Conservation (phyloP, 805 yeast species). For the Candida alai region DNA sequence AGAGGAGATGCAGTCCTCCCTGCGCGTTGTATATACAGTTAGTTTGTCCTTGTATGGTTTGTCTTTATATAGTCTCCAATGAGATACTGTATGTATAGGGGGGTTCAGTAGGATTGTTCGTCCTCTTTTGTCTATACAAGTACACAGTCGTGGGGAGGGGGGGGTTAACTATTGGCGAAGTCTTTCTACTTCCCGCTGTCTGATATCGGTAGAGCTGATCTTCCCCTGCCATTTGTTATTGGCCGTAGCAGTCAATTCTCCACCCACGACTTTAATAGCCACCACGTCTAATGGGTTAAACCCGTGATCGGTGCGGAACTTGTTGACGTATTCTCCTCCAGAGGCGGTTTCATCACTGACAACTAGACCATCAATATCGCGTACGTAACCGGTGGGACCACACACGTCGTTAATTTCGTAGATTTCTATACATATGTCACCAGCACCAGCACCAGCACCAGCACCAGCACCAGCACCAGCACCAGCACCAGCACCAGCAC, state of each 20-base stretch:
- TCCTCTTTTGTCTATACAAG: not conserved
- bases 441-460: constrained; percentile 45
- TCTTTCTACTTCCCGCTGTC: constrained; percentile 31
- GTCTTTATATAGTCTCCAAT: too few species aligned
- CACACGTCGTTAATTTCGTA: constrained; percentile 77
- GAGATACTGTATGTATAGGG: not conserved
- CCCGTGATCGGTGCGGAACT: constrained; percentile 53
- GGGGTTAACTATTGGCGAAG: constrained; percentile 1
- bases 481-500: too few species aligned
- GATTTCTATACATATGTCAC: constrained; percentile 45
- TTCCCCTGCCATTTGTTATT: constrained; percentile 50
- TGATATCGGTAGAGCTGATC: constrained; percentile 78
- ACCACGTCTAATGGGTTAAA: constrained; percentile 43
- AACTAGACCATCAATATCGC: constrained; percentile 73
- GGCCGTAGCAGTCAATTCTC: too few species aligned
- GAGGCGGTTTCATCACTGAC: constrained; percentile 73
- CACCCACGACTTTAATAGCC: constrained; percentile 57
- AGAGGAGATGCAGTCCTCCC: not conserved
- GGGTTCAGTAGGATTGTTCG: not conserved
- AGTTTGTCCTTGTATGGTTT: too few species aligned
- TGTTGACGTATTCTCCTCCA: constrained; percentile 75
- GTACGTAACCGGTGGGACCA: constrained; percentile 85
- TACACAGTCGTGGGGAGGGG: too few species aligned
- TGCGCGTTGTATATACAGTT: too few species aligned
- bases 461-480: too few species aligned